Evolutionary conservation across 441 rosid genomes (phyloP), one percentile per base, ranked within the genome.

Genomic region (Breynia disticha): DNA sequence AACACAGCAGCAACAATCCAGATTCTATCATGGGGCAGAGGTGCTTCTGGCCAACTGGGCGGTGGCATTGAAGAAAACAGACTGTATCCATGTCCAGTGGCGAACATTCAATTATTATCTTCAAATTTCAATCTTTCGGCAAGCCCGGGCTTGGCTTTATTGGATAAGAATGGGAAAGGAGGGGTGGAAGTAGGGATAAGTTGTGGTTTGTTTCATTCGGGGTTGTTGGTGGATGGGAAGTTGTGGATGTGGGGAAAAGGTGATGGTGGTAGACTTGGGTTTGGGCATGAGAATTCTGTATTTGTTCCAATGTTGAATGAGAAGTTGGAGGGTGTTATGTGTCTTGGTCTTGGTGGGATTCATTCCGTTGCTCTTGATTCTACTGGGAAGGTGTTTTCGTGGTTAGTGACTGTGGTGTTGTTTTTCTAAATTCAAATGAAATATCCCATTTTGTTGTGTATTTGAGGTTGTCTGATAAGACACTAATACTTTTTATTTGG

Each of bases 201-300:
- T 46, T 79, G 82, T 63, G 98, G 97, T 14, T 60, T 91, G 65
- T 91, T 91, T 62, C 97, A 91, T 54, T 86, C 95, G 1, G 85
- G 85, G 44, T 54, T 86, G 62, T 52, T 81, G 1, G 68, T 80
- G 43, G 75, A 78, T 20, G 91, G 95, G 14, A 67, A 72, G 62
- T 45, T 88, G 14, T 88, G 94, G 95, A 59, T 84, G 54, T 88
- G 95, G 96, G 98, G 98, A 1, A 86, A 84, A 76, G 97, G 95
- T 10, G 97, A 84, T 49, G 97, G 97, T 12, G 94, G 95, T 14
- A 80, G 97, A 42, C 75, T 91, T 43, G 97, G 95, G 16, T 75
- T 91, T 47, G 97, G 97, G 7, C 87, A 82, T 39, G 97, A 91
- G 69, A 64, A 82, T 67, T 65, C 96, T 11, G 79, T 69, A 0